phyloP scores from a whole-genome alignment of 495 filamentous ascomycete species.

The Hyaloscypha finlandica region DNA sequence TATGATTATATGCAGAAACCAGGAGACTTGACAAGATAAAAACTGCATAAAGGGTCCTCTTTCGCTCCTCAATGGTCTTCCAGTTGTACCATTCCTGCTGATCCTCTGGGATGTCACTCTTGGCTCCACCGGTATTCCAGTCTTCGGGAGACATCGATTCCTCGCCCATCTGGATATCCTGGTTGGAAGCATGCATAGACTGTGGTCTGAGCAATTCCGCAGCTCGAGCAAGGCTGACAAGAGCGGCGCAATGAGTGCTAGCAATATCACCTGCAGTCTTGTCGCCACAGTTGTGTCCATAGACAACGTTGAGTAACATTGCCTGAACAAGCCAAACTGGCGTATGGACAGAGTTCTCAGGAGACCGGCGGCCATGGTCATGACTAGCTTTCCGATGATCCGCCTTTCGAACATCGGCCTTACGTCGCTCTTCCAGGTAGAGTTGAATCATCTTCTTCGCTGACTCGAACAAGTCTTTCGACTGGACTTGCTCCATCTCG shows the following conservation, averaged over 20 bases:
- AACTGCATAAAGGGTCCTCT: slow-evolving; percentile 89
- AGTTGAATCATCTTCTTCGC: slow-evolving; percentile 94
- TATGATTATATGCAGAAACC: slow-evolving; percentile 90
- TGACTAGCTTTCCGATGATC: slow-evolving; percentile 61
- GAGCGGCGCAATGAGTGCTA: slow-evolving; percentile 83
- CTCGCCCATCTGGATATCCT: slow-evolving; percentile 45
- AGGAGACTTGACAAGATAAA: slow-evolving; percentile 89
- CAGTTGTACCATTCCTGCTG: slow-evolving; percentile 85
- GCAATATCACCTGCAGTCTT: slow-evolving; percentile 89
- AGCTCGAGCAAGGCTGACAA: slow-evolving; percentile 88
- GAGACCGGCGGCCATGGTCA: slow-evolving; percentile 46
- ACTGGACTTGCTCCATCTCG: slow-evolving; percentile 76
- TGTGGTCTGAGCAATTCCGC: slow-evolving; percentile 69
- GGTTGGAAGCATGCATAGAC: slow-evolving; percentile 20
- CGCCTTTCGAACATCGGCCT: slow-evolving; percentile 82
- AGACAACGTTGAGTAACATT: slow-evolving; percentile 95
- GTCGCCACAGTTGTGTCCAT: slow-evolving; percentile 94
- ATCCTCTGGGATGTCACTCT: slow-evolving; percentile 59
- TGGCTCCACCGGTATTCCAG: slow-evolving; percentile 16
- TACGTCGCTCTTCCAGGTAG: slow-evolving; percentile 90
- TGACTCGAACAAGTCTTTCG: slow-evolving; percentile 86
- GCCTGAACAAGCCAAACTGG: slow-evolving; percentile 98
- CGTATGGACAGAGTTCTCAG: slow-evolving; percentile 73
- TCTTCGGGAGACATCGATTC: slow-evolving; percentile 43
- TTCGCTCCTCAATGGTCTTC: slow-evolving; percentile 88